phyloP scores from a whole-genome alignment of 768 basidiomycete genomes.

The Russula virescens region DNA sequence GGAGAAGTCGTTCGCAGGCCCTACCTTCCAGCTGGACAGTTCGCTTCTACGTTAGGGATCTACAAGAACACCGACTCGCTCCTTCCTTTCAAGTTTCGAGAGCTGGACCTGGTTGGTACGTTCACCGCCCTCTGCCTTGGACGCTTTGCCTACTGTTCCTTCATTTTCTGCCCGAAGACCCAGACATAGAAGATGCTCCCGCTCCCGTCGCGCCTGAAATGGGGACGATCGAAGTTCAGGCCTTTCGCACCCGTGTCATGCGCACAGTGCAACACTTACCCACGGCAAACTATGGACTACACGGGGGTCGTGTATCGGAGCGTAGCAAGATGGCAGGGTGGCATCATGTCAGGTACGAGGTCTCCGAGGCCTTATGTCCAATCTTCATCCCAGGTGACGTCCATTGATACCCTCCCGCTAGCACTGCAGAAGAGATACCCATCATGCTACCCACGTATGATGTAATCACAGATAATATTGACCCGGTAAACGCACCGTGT shows the following conservation, averaged over 20 bases:
- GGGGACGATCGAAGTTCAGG: slow-evolving; percentile 16
- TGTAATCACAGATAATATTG: not conserved
- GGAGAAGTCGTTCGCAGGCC: not conserved
- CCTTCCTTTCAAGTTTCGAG: slow-evolving; percentile 16
- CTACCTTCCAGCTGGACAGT: not conserved
- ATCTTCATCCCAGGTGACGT: not conserved
- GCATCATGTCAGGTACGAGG: slow-evolving; percentile 11
- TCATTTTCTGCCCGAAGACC: not conserved
- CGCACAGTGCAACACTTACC: no score
- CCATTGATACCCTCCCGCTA: not conserved
- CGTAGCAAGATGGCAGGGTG: slow-evolving; percentile 19
- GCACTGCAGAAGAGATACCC: slow-evolving; percentile 11
- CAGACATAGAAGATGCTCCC: slow-evolving; percentile 11
- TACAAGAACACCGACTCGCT: not conserved
- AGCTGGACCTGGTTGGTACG: slow-evolving; percentile 13
- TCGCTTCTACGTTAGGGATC: not conserved
- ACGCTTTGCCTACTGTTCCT: no score
- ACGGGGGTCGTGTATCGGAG: slow-evolving; percentile 12
- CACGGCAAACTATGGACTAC: not conserved
- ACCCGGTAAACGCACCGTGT: not conserved
- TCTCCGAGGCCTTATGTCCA: not conserved
- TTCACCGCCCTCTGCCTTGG: no score
- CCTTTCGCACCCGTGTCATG: not conserved
- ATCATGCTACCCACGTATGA: not conserved
- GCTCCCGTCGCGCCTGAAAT: slow-evolving; percentile 9